phyloP scores from a whole-genome alignment of 257 asterid species.

The Oldenlandia corymbosa region DNA sequence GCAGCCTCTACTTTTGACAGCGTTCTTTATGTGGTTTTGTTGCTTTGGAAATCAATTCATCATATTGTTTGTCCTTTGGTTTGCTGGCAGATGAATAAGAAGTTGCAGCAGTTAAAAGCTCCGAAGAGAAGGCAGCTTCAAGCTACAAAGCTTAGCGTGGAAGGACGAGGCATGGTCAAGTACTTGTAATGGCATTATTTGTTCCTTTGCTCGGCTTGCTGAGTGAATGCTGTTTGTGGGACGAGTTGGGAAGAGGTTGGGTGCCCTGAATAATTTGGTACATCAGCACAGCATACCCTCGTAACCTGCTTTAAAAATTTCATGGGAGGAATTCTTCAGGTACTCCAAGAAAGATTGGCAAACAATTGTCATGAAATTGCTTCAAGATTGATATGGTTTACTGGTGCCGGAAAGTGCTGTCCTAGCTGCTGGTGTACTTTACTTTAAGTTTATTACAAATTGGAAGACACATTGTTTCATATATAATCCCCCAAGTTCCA shows the following conservation, averaged over 20 bases:
- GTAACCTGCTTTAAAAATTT: background rate
- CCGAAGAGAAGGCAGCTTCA: slow-evolving; percentile 81
- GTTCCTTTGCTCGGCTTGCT: background rate
- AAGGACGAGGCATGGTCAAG: slow-evolving; percentile 96
- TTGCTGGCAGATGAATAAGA: slow-evolving; percentile 79
- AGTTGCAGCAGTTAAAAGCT: slow-evolving; percentile 81
- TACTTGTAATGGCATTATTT: slow-evolving; percentile 40
- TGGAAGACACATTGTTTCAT: too few species aligned
- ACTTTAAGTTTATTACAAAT: too few species aligned
- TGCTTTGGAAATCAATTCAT: background rate
- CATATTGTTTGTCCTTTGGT: background rate
- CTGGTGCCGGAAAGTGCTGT: background rate
- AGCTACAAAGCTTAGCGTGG: slow-evolving; percentile 89
- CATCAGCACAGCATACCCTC: background rate
- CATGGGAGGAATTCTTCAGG: background rate
- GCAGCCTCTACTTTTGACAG: too few species aligned
- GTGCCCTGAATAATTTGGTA: background rate
- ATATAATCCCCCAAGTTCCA: too few species aligned
- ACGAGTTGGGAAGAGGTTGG: slow-evolving; percentile 1
- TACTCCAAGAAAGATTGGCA: background rate
- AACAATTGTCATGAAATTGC: background rate
- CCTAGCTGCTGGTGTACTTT: background rate
- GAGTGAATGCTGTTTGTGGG: slow-evolving; percentile 1
- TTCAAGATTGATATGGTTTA: background rate
- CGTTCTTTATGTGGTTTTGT: too few species aligned